These are phyloP conservation scores for Taphrina communis DNA, from an alignment of 1,139 yeast genomes.

Conservation along the genomic window DNA sequence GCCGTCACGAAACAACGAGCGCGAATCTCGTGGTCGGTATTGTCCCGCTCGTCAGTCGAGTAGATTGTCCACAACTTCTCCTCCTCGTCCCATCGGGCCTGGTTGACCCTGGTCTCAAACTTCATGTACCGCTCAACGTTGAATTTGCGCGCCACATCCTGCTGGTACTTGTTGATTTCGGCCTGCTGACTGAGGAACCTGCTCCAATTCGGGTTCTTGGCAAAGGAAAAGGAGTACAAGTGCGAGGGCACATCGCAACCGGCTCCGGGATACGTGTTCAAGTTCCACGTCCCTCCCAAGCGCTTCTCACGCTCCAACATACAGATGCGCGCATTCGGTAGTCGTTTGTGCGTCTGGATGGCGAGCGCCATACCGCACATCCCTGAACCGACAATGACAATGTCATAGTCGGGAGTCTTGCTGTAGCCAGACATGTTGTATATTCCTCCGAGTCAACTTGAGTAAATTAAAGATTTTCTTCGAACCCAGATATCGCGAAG, in stretches of 20 bases:
- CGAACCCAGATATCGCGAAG: no score
- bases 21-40: constrained; percentile 41
- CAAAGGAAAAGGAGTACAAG: constrained; percentile 49
- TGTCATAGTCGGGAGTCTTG: constrained; percentile 31
- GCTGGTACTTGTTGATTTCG: constrained; percentile 48
- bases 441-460: no score
- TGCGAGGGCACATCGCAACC: constrained; percentile 45
- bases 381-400: constrained; percentile 35
- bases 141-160: constrained; percentile 47
- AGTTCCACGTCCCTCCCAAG: constrained; percentile 37
- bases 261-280: constrained; percentile 37
- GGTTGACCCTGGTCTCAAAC: constrained; percentile 44
- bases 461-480: no score
- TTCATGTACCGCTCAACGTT: constrained; percentile 46
- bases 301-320: constrained; percentile 28
- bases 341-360: constrained; percentile 23
- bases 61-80: constrained; percentile 47
- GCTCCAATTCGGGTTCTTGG: constrained; percentile 49
- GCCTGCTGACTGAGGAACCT: constrained; percentile 46
- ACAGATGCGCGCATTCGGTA: constrained; percentile 30
- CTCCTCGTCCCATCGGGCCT: constrained; percentile 47
- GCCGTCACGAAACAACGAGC: constrained; percentile 44
- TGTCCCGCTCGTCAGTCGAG: constrained; percentile 43
- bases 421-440: constrained; percentile 6
- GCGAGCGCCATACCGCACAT: constrained; percentile 41